Percentiles rank a stretch among this genome's conserved stretches.
These are phyloP conservation scores for Phoma herbarum DNA, from an alignment of 2,329 filamentous ascomycete species.

Conservation along the genomic window DNA sequence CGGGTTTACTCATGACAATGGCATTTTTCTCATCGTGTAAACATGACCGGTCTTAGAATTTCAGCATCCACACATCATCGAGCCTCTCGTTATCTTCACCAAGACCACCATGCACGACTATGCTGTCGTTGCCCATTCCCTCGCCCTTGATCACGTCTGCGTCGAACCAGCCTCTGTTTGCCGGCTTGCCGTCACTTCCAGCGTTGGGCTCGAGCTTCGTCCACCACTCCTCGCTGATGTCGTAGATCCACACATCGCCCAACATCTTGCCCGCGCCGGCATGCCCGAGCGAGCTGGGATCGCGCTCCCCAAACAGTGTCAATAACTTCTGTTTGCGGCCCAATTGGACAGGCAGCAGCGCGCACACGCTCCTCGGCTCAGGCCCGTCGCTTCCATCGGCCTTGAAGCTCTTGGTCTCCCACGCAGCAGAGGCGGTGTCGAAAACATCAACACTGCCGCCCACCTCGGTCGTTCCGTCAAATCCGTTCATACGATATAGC, in stretches of 20 bases:
- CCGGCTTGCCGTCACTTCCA: constrained; percentile 47
- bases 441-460: constrained; percentile 76
- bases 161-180: constrained; percentile 63
- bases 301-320: constrained; percentile 63
- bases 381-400: constrained; percentile 59
- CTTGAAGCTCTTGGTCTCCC: constrained; percentile 51
- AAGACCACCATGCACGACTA: constrained; percentile 62
- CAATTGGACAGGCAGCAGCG: constrained; percentile 55
- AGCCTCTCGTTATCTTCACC: constrained; percentile 62
- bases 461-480: constrained; percentile 73
- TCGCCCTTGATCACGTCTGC: constrained; percentile 54
- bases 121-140: constrained; percentile 39
- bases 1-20: too few relatives aligned
- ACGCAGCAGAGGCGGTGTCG: constrained; percentile 50
- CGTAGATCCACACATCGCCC: constrained; percentile 60
- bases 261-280: constrained; percentile 66
- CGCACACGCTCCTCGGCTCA: constrained; percentile 60
- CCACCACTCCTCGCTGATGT: constrained; percentile 49
- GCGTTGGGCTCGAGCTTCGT: constrained; percentile 35
- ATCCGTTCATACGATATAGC: constrained; percentile 83
- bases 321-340: constrained; percentile 53
- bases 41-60: too few relatives aligned
- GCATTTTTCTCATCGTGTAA: too few relatives aligned
- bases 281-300: constrained; percentile 63
- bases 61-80: constrained; percentile 59